These are phyloP conservation scores for Albophoma yamanashiensis DNA, from an alignment of 2,329 filamentous ascomycete species.

Conservation along the genomic window DNA sequence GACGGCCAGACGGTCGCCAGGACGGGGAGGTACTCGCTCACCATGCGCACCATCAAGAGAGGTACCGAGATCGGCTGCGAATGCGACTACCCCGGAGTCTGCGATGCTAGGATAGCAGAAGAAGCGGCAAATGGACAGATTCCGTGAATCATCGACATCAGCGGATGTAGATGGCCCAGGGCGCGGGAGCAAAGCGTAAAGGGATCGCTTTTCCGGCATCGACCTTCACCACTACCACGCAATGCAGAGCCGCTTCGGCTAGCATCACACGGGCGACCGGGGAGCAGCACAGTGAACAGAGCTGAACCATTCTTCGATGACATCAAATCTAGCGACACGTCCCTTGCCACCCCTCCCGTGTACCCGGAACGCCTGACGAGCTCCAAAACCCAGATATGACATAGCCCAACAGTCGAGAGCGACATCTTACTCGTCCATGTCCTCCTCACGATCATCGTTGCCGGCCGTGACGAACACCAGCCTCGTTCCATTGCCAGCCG, in stretches of 20 bases:
- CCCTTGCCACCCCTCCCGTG: background rate
- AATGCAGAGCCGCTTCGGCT: background rate
- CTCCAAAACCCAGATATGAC: constrained; percentile 5
- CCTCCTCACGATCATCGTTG: constrained; percentile 36
- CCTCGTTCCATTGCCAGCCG: constrained; percentile 57
- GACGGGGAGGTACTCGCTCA: background rate
- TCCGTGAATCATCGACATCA: background rate
- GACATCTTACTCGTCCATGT: constrained; percentile 29
- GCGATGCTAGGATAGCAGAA: constrained; percentile 1
- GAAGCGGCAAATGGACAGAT: background rate
- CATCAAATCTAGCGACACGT: background rate
- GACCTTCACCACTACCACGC: background rate
- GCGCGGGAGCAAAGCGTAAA: background rate
- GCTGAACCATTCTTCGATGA: background rate
- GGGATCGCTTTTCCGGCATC: background rate
- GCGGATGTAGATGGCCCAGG: background rate
- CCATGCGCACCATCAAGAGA: background rate
- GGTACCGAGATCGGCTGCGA: background rate
- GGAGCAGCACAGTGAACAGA: background rate
- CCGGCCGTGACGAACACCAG: constrained; percentile 58
- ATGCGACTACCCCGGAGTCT: background rate
- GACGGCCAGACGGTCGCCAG: constrained; percentile 1
- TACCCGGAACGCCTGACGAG: constrained; percentile 20
- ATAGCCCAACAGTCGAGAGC: background rate
- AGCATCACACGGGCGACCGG: background rate